These are phyloP conservation scores for Aspergillus costaricaensis DNA, from an alignment of 2,329 filamentous ascomycete species.

Conservation along the genomic window DNA sequence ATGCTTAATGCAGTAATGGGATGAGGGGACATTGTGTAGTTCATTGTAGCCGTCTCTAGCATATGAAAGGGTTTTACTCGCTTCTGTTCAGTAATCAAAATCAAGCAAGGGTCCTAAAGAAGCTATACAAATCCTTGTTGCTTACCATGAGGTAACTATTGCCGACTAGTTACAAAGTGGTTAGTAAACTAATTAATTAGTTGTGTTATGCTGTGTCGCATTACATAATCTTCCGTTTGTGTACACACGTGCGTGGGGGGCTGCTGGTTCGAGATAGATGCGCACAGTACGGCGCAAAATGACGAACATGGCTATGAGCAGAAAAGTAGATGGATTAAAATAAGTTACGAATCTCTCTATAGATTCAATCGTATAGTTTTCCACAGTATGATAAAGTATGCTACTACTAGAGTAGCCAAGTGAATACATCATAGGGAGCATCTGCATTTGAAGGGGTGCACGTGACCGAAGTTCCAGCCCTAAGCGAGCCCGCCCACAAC, in stretches of 20 bases:
- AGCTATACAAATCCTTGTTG: too few relatives aligned
- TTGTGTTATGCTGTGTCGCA: background rate
- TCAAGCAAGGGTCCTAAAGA: background rate
- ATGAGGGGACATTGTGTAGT: too few relatives aligned
- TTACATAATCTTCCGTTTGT: slow-evolving; percentile 3
- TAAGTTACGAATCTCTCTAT: too few relatives aligned
- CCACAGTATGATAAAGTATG: background rate
- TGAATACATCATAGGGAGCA: background rate
- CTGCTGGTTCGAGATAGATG: background rate
- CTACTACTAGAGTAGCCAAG: background rate
- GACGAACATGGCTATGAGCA: too few relatives aligned
- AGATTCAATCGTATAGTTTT: too few relatives aligned
- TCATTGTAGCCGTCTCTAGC: background rate
- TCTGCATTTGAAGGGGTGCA: slow-evolving; percentile 17
- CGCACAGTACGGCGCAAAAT: background rate
- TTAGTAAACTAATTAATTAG: too few relatives aligned
- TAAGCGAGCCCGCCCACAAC: slow-evolving; percentile 45
- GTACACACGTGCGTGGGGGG: background rate
- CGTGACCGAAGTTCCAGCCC: slow-evolving; percentile 38
- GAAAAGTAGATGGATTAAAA: too few relatives aligned
- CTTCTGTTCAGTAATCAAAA: background rate
- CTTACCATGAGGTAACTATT: too few relatives aligned
- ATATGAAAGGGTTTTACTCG: background rate
- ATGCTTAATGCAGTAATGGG: background rate
- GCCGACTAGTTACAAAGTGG: too few relatives aligned